Base-by-base conservation (phyloP, 1,284 basidiomycete genomes). In the Gomphus bonarii region DNA sequence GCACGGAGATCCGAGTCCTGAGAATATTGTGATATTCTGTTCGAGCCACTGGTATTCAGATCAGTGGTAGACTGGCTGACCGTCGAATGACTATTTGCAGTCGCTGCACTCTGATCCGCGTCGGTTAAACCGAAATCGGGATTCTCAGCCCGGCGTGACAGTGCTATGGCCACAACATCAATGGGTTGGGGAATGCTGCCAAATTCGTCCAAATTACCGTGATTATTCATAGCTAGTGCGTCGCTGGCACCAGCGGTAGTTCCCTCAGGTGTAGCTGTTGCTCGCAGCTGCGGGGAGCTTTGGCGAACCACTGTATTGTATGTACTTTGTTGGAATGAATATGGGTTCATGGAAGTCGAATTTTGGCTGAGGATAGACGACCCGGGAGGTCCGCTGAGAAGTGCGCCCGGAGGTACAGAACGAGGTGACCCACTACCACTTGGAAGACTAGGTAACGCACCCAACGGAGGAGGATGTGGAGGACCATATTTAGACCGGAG, bases 151-250 rank as follows among this genome's bases (percentile, higher is more conserved):
- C 14, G 40, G 20, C 44, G 54, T 22, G 28, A 48, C 9, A 55
- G 51, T n/a, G 35, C 20, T 25, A 50, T 49, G 31, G 49, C 35
- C 20, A 38, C 18, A 22, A 33, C 31, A 16, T 20, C 33, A 12
- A 16, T 12, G 12, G 12, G 60, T 48, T 58, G 60, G 33, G 49
- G 48, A 50, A 5, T 50, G 14, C 62, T 54, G 5, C 66, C 70
- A 47, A 75, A 67, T 49, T 66, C 70, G 35, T 73, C 72, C 0
- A 63, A 58, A 31, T 65, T 30, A 48, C 46, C 25, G 22, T 1
- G 16, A 25, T 12, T 48, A 48, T 20, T 16, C 1, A 25, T n/a
- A 11, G 22, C 65, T 31, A 62, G 63, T 7, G 57, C 52, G 11
- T 38, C 42, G 5, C 60, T 59, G 38, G 25, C 58, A 1, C 60